These are phyloP conservation scores for Eutypa lata DNA, from an alignment of 2,329 filamentous ascomycete species.

Conservation along the genomic window DNA sequence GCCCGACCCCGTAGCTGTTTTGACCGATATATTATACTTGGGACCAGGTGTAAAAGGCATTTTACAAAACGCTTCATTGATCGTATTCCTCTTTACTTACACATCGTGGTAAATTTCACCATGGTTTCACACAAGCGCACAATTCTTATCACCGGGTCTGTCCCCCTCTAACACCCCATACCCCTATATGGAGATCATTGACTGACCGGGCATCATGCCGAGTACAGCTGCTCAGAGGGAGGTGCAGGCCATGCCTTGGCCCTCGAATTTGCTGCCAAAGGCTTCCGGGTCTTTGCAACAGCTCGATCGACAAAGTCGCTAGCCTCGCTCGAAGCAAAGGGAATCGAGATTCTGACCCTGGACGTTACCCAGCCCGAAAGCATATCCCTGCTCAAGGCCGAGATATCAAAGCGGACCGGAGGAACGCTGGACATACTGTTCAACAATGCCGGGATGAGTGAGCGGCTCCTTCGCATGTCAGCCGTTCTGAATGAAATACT, in stretches of 20 bases:
- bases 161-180: too few species aligned
- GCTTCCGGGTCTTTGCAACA: slow-evolving; percentile 11
- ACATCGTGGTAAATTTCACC: too few species aligned
- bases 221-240: slow-evolving; percentile 7
- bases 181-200: too few species aligned
- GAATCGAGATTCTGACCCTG: neutral
- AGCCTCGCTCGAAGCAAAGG: neutral
- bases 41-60: too few species aligned
- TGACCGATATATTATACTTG: too few species aligned
- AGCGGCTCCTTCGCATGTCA: neutral
- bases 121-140: too few species aligned
- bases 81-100: too few species aligned
- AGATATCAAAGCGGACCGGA: neutral
- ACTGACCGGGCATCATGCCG: too few species aligned
- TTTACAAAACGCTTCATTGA: too few species aligned
- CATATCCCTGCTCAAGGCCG: neutral
- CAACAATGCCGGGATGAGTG: slow-evolving; percentile 7
- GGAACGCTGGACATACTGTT: neutral
- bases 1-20: too few species aligned
- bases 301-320: neutral
- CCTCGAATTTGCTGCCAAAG: slow-evolving; percentile 7
- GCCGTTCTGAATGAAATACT: neutral
- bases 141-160: too few species aligned
- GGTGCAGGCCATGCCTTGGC: slow-evolving; percentile 13
- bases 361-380: neutral